Percentiles rank a stretch among this genome's conserved stretches.
phyloP scores from a whole-genome alignment of 805 yeast genomes.

The Torulaspora franciscae region DNA sequence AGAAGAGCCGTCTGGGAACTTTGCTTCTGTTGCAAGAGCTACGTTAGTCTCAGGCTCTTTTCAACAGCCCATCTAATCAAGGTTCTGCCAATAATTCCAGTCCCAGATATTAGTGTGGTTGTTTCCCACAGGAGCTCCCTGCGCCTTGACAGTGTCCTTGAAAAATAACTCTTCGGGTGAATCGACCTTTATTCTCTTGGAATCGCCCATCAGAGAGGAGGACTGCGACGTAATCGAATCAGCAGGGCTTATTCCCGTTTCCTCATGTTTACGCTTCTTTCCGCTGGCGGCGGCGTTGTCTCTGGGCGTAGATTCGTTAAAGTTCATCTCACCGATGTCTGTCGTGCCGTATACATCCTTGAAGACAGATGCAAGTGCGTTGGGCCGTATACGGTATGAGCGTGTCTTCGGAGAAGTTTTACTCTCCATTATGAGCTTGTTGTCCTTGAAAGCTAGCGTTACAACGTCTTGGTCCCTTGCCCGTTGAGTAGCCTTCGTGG shows the following conservation, averaged over 20 bases:
- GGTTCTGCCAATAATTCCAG: constrained; percentile 32
- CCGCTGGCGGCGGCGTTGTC: constrained; percentile 4
- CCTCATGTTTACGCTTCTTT: constrained; percentile 31
- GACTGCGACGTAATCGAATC: constrained; percentile 26
- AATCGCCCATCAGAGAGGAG: constrained; percentile 31
- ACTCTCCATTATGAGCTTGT: constrained; percentile 30
- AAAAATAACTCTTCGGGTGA: constrained; percentile 35
- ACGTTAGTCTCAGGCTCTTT: too few relatives aligned
- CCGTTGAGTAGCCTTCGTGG: constrained; percentile 31
- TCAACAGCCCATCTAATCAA: not conserved
- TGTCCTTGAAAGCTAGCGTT: constrained; percentile 21
- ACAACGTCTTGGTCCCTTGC: constrained; percentile 33
- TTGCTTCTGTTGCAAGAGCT: too few relatives aligned
- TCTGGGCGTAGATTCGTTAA: constrained; percentile 11
- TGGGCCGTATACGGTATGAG: constrained; percentile 16
- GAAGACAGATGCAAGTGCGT: constrained; percentile 26
- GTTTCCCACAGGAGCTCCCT: constrained; percentile 1
- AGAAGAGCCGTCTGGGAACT: too few relatives aligned
- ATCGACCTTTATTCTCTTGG: constrained; percentile 33
- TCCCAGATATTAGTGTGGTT: constrained; percentile 27
- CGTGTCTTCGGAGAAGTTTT: constrained; percentile 18
- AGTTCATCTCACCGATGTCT: constrained; percentile 17
- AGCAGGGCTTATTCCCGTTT: constrained; percentile 22
- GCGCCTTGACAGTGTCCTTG: constrained; percentile 5
- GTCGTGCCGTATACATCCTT: constrained; percentile 21